Percentiles rank a stretch among this genome's conserved stretches.
phyloP scores from a whole-genome alignment of 2,329 filamentous ascomycete genomes.

The Lachnellula occidentalis region DNA sequence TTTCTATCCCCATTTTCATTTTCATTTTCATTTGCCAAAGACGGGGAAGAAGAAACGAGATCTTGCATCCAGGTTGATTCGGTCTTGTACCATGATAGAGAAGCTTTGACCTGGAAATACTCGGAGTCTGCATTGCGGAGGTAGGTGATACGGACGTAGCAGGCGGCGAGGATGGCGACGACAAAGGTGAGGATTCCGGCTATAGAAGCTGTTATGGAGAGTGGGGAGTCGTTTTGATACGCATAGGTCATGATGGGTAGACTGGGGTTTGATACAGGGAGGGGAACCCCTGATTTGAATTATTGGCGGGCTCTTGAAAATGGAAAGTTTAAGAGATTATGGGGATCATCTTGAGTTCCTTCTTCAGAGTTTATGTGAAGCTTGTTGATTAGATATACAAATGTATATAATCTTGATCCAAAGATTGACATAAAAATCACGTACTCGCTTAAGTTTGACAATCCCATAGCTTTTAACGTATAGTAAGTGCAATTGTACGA shows the following conservation, averaged over 20 bases:
- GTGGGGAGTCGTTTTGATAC: constrained; percentile 35
- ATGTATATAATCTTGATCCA: no score
- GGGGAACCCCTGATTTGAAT: not conserved
- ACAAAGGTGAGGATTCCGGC: constrained; percentile 44
- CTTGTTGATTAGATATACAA: not conserved
- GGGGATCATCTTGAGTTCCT: not conserved
- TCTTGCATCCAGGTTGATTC: constrained; percentile 42
- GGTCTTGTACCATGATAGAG: constrained; percentile 44
- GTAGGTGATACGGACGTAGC: constrained; percentile 41
- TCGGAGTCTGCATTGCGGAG: constrained; percentile 42
- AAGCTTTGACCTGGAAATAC: constrained; percentile 43
- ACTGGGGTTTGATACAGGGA: not conserved
- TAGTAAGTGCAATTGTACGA: no score
- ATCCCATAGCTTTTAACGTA: no score
- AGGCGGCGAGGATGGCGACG: constrained; percentile 39
- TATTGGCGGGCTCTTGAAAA: not conserved
- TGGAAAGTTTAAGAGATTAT: not conserved
- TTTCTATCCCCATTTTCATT: constrained; percentile 12
- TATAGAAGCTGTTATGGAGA: constrained; percentile 40
- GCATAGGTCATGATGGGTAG: not conserved
- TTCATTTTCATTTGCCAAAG: constrained; percentile 17
- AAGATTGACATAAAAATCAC: no score
- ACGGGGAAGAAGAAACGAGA: constrained; percentile 30
- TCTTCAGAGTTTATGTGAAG: not conserved
- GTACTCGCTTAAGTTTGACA: no score